These are phyloP conservation scores for Cryptosporidium felis DNA, from an alignment of 169 alveolate genomes.

Conservation along the genomic window DNA sequence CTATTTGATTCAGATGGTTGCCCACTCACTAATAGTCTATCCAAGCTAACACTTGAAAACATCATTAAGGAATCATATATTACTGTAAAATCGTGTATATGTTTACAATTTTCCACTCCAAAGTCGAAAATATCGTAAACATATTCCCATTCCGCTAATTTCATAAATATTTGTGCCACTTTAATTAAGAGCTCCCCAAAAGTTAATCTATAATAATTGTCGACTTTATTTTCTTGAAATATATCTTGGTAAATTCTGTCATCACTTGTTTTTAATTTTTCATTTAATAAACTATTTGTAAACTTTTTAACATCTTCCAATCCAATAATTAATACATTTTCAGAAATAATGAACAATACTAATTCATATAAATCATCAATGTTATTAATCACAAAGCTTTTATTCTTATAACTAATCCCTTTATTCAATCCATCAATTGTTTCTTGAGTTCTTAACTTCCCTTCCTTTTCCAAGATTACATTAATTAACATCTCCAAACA, in stretches of 20 bases:
- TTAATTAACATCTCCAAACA: background rate
- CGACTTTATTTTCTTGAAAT: background rate
- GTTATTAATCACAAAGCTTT: too few relatives aligned
- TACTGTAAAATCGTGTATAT: conserved; percentile 17
- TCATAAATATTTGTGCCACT: conserved; percentile 45
- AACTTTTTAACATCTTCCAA: background rate
- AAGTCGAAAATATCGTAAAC: background rate
- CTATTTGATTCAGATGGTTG: background rate
- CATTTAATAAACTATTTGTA: background rate
- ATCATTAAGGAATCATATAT: conserved; percentile 63
- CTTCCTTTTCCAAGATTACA: background rate
- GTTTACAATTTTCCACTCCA: conserved; percentile 25
- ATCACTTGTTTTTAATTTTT: background rate
- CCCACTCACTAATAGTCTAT: background rate
- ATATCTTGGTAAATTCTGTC: background rate
- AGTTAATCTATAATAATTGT: background rate
- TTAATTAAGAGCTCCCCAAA: conserved; percentile 20
- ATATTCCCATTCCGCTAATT: conserved; percentile 30
- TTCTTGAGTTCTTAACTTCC: background rate
- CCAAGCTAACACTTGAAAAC: conserved; percentile 20
- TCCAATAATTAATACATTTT: background rate
- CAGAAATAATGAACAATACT: background rate
- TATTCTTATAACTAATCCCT: background rate
- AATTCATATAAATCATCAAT: conserved; percentile 3
- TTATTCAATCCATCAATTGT: background rate